Evolutionary conservation across 306 rosid genomes (phyloP), one percentile per base, ranked within the genome.

Genomic region (Psophocarpus tetragonolobus): DNA sequence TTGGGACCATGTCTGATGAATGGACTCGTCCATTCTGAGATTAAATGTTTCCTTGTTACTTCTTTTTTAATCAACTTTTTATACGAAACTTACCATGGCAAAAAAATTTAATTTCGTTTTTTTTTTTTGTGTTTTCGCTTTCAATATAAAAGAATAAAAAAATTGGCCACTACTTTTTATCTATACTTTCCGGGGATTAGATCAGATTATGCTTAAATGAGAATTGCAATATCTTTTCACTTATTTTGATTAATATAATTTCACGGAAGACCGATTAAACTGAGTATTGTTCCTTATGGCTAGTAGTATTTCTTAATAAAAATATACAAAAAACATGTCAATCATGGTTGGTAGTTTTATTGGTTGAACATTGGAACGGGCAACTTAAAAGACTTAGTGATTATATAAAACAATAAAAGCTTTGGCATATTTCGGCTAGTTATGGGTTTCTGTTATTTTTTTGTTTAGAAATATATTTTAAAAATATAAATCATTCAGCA

Each of bases 1-100:
- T 8, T 30, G 66, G 83, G 42, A 29, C 54, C 53, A 39, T 56
- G 45, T 30, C 41, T 13, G 71, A 41, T 65, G 67, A 58, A 57
- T 66, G 54, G 63, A 53, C 32, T 30, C 18, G 14, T 15, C 70
- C 14, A 44, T 53, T 42, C 13, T 13, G 13, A 63, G 53, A 81
- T 41, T 18, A 18, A 47, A 56, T 17, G 5, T 68, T 69, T 58
- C 15, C 13, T 51, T 51, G 60, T 8, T 63, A 70, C 65, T 45
- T 54, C 10, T 54, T 53, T 80, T 15, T 21, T 32, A 20, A 15
- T 23, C 3, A 10, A 65, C 62, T 39, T 80, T 72, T 29, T 5
- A 9, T 36, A 18, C 30, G 53, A 21, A 42, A 42, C 47, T 30
- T 66, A 26, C 27, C 56, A 35, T 58, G 53, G 68, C 44, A 17